These are phyloP conservation scores for Beauveria medogensis DNA, from an alignment of 2,329 filamentous ascomycete species.

Conservation along the genomic window DNA sequence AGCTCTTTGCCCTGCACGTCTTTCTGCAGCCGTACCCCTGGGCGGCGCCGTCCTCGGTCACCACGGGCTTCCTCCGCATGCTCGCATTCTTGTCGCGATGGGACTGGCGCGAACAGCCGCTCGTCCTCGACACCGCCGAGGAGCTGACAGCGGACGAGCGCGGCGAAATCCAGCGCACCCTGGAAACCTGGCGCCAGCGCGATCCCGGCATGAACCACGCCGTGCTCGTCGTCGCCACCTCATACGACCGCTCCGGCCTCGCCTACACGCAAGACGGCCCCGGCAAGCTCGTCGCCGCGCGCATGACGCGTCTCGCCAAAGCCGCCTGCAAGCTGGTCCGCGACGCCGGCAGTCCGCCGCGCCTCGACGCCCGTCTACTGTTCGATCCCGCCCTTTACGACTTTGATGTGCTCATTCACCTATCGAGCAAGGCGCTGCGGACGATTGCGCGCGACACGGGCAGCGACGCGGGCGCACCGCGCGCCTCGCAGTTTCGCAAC, in stretches of 20 bases:
- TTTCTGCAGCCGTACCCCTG: constrained; percentile 82
- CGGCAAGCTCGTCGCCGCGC: constrained; percentile 72
- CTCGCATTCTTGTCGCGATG: constrained; percentile 74
- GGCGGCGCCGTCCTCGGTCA: constrained; percentile 65
- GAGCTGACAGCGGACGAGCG: constrained; percentile 55
- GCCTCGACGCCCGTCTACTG: constrained; percentile 44
- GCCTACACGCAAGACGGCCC: constrained; percentile 69
- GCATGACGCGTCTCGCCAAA: constrained; percentile 74
- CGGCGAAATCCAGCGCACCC: constrained; percentile 56
- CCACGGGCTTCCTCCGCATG: constrained; percentile 74
- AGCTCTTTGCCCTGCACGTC: constrained; percentile 68
- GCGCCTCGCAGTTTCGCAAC: constrained; percentile 68
- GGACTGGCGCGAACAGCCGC: constrained; percentile 82
- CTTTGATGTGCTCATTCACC: constrained; percentile 78
- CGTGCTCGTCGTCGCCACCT: constrained; percentile 73
- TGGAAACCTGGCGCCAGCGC: constrained; percentile 78
- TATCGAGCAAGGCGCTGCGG: constrained; percentile 49
- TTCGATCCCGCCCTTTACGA: constrained; percentile 68
- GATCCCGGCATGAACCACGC: constrained; percentile 83
- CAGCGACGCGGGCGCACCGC: constrained; percentile 26
- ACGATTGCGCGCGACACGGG: constrained; percentile 31
- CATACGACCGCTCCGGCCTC: constrained; percentile 67
- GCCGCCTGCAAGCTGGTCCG: constrained; percentile 60
- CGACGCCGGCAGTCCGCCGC: constrained; percentile 29
- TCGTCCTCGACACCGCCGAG: constrained; percentile 64